Base-by-base conservation (phyloP, 345 rosid species). In the Alliaria petiolata region DNA sequence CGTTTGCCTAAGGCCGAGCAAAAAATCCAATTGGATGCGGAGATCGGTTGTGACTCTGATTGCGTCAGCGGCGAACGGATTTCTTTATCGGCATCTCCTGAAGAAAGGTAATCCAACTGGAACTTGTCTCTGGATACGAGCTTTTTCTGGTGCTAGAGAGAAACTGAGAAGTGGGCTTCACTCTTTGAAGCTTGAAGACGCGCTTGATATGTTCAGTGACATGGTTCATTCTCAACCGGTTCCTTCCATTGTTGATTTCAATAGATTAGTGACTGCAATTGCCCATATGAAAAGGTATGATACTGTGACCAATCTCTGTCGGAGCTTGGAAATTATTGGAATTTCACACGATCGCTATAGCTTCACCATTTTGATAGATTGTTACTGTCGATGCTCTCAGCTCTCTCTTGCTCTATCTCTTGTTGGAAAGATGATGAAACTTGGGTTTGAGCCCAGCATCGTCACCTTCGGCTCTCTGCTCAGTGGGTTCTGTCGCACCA, bases 211-310 rank as follows among this genome's bases (percentile, higher is more conserved):
- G 74, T 70, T 70, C 65, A 14, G 13, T 2, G 46, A 47, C 15
- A 70, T 70, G 74, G 61, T 66, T 66, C 47, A n/a, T 1, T 58
- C 63, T 56, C 38, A 47, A 3, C 74, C 74, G 3, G 0, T 45
- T 25, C 67, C 59, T 47, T 70, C 74, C 28, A 35, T 59, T 70
- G 50, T 71, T 13, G 75, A 61, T 46, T 71, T 71, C 66, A 71
- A 11, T 61, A 35, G 28, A 50, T 8, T 71, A 15, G 49, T 71
- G 0, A 61, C 13, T 8, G 60, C 52, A 1, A 8, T 61, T 5
- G 15, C 67, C 2, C 8, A 61, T 12, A 26, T 71, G 75, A 71
- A 9, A 28, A 38, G 43, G 31, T 61, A 50, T 11, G 68, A 36
- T 1, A 28, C 60, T 39, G 75, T 71, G 7, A 49, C 36, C 38